Base-by-base conservation (phyloP, 371 early-diverging fungal genomes). In the Paraphysoderma sedebokerense region DNA sequence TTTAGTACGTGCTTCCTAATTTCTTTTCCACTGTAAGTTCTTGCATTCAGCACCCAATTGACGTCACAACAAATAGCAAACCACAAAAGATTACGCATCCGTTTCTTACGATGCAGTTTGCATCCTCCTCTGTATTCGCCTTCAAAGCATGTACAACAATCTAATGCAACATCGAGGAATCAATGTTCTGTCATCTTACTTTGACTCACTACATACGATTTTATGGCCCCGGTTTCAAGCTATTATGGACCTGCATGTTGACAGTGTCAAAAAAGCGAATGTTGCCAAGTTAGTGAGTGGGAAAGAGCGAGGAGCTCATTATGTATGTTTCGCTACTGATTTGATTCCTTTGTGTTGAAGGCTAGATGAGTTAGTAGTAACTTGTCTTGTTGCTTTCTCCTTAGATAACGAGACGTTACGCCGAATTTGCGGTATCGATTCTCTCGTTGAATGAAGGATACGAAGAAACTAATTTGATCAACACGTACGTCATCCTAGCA, bases 211-310 rank as follows among this genome's bases (percentile, higher is more conserved):
- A 34, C 87, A 87, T 50, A 87, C 87, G 79, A 56, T 81, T n/a
- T 62, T 93, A 26, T 91, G 91, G 92, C 92, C 92, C 15, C 65
- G 87, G 9, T 92, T 87, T 58, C 88, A 88, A 50, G 61, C 76
- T 31, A 71, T 93, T 13, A 79, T 93, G 59, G 81, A 86, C 42
- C 53, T 82, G 54, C 90, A 92, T 56, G 73, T 85, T 3, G 87
- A 90, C 39, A 86, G 85, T 46, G 56, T 87, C 29, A 73, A 72
- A 33, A 84, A 81, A 46, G 68, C 60, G 15, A 15, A 8, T 22
- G 7, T 7, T 2, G 38, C 34, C 19, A 78, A 70, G 51, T 59
- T 82, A 24, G 54, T 76, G 20, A 54, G 63, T n/a, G 71, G 67
- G 30, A 82, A 79, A 53, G 85, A 84, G 42, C 71, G 76, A 3